Evolutionary conservation across 2,329 filamentous ascomycete genomes (phyloP).

Genomic region (Ascochyta pisi): DNA sequence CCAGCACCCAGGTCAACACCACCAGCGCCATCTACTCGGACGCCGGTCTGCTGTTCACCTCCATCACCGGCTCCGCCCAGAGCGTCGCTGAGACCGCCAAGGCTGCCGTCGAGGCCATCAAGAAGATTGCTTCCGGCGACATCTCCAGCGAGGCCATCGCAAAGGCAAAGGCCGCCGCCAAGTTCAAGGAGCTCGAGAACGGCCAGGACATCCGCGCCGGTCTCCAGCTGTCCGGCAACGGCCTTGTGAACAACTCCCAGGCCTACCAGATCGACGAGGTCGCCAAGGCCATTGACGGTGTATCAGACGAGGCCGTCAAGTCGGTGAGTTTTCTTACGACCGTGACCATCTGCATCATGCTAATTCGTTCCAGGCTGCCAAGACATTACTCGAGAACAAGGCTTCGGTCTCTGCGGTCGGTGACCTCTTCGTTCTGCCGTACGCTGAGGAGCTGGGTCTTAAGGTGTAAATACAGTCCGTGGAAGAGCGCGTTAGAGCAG

Average conservation of each 20-base stretch:
- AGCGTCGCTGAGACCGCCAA: constrained; percentile 77
- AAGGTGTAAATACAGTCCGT: constrained; percentile 74
- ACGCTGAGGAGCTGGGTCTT: constrained; percentile 91
- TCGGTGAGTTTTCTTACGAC: constrained; percentile 66
- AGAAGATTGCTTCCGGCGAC: constrained; percentile 77
- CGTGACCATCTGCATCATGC: constrained; percentile 15
- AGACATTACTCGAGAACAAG: constrained; percentile 85
- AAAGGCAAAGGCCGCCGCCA: constrained; percentile 91
- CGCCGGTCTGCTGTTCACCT: constrained; percentile 85
- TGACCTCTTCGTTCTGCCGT: constrained; percentile 89
- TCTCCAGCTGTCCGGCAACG: constrained; percentile 82
- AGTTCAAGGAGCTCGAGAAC: constrained; percentile 86
- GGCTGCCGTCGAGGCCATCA: constrained; percentile 80
- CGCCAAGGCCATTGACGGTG: constrained; percentile 77
- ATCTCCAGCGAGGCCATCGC: constrained; percentile 84
- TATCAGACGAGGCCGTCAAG: constrained; percentile 85
- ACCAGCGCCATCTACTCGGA: constrained; percentile 90
- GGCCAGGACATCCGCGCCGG: constrained; percentile 79
- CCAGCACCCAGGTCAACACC: constrained; percentile 73
- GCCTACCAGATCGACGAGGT: constrained; percentile 83
- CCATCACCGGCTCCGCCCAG: constrained; percentile 75
- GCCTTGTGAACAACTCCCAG: constrained; percentile 81
- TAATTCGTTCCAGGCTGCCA: constrained; percentile 71
- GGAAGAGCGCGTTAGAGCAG: constrained; percentile 31
- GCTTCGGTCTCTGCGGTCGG: constrained; percentile 89